Evolutionary conservation across 345 rosid species (phyloP), one percentile per base, ranked within the genome.

Genomic region (Reutealis trisperma): DNA sequence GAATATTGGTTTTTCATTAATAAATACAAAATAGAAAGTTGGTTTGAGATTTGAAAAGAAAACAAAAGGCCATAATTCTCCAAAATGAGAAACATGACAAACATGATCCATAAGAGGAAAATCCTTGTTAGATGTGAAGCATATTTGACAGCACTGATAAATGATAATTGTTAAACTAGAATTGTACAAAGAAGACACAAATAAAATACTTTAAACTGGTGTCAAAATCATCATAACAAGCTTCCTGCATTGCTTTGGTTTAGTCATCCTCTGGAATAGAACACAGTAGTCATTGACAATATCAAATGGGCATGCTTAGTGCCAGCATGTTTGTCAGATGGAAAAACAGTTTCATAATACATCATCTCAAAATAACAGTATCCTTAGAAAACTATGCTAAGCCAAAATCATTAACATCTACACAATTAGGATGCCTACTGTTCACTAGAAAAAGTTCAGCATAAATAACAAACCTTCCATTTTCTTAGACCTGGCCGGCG

Each of bases 401-500:
- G 58, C 8, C 45, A 67, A 21, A 71, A 80, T 45, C 60, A 37
- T 63, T 42, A 47, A 61, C 19, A 58, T 54, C 34, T 27, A 32
- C 13, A 22, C 30, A 52, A 30, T 64, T 27, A 60, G 5, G 62
- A 57, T 5, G 61, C 11, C 54, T 78, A 65, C 65, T 19, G 1
- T 24, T 65, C 52, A 75, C 4, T 14, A 24, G 55, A 55, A 65
- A 41, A 51, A 61, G 51, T n/a, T n/a, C 2, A 61, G 63, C 47
- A 68, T 16, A 25, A 25, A 70, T 24, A 75, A 82, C 87, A 49
- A 75, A 93, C 98, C 99, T 92, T 96, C 98, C 98, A 96, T 83
- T 77, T 93, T 78, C 67, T 88, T 72, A 90, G 89, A 81, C 97
- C 99, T 37, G 94, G 96, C 74, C 96, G 86, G 42, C 93, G 88